phyloP scores from a whole-genome alignment of 345 rosid genomes.

The Eucalyptus cladocalyx region DNA sequence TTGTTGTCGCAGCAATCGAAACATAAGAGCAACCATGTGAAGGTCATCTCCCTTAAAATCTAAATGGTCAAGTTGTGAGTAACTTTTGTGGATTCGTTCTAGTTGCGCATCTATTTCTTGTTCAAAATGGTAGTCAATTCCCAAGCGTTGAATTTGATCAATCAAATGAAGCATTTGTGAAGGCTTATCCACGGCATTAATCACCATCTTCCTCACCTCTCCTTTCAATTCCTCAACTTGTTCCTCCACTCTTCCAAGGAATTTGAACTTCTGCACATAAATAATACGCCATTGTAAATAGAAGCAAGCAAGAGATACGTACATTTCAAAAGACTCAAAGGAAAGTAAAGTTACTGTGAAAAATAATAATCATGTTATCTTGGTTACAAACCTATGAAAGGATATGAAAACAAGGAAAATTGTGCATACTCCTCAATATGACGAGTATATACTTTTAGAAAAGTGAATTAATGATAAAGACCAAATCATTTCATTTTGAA shows the following conservation, averaged over 20 bases:
- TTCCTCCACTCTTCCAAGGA: background rate
- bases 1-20: background rate
- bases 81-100: background rate
- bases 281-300: background rate
- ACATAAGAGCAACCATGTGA: background rate
- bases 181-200: background rate
- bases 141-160: conserved; percentile 17
- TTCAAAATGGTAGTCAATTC: conserved; percentile 33
- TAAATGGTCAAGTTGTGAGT: background rate
- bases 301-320: background rate
- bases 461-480: background rate
- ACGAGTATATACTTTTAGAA: background rate
- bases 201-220: background rate
- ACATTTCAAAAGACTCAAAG: background rate
- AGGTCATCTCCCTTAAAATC: background rate
- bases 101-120: background rate
- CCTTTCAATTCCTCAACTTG: background rate
- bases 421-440: background rate
- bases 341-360: background rate
- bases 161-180: background rate
- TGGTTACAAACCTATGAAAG: background rate
- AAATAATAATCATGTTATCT: background rate
- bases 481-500: background rate
- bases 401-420: background rate
- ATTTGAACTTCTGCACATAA: background rate